Evolutionary conservation across 441 rosid genomes (phyloP).

Genomic region (Pelargonium cotyledonis): DNA sequence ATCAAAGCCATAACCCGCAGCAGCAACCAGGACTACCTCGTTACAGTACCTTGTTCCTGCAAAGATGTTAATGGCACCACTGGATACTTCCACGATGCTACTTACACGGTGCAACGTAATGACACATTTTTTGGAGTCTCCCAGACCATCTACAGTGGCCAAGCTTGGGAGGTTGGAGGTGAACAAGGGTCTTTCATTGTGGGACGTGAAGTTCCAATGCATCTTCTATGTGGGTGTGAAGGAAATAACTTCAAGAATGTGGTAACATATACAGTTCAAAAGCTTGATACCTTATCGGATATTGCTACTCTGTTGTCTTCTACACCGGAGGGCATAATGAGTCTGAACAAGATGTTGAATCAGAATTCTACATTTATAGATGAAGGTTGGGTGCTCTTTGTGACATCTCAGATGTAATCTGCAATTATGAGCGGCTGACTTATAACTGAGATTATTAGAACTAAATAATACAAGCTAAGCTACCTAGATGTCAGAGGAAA

Average conservation of each 20-base stretch:
- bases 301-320: constrained; percentile 36
- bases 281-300: constrained; percentile 29
- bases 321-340: constrained; percentile 22
- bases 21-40: constrained; percentile 32
- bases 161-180: constrained; percentile 34
- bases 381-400: constrained; percentile 39
- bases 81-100: constrained; percentile 41
- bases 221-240: constrained; percentile 46
- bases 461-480: not conserved
- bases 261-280: constrained; percentile 55
- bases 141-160: constrained; percentile 29
- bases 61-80: constrained; percentile 19
- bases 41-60: constrained; percentile 50
- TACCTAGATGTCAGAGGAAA: not conserved
- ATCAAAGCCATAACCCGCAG: constrained; percentile 22
- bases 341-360: constrained; percentile 29
- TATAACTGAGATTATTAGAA: not conserved
- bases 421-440: not conserved
- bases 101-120: constrained; percentile 20
- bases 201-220: constrained; percentile 23
- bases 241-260: constrained; percentile 27
- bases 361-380: constrained; percentile 19
- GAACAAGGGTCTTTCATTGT: constrained; percentile 17
- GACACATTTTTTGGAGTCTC: constrained; percentile 37
- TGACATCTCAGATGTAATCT: constrained; percentile 22